phyloP scores from a whole-genome alignment of 1,139 yeast species.

The Protomyces inundatus region DNA sequence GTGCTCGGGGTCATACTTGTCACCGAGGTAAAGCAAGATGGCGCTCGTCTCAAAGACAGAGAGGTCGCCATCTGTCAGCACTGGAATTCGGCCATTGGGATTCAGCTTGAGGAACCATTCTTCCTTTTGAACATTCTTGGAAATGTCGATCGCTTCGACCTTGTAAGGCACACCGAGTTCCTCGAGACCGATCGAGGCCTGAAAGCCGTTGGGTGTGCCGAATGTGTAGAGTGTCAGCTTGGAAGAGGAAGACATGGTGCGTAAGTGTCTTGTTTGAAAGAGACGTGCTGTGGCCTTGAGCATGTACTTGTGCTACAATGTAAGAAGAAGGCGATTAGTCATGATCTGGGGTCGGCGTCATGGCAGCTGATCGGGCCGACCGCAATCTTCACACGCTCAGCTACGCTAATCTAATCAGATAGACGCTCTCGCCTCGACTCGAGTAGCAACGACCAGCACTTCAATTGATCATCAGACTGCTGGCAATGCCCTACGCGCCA shows the following conservation, averaged over 20 bases:
- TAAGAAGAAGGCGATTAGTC: too few species aligned
- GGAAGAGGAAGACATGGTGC: not conserved
- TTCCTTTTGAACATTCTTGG: constrained; percentile 42
- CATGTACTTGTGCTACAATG: too few species aligned
- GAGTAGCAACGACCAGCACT: too few species aligned
- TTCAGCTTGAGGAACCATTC: constrained; percentile 50
- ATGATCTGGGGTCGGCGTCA: too few species aligned
- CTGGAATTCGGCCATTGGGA: constrained; percentile 57
- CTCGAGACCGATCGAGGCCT: constrained; percentile 49
- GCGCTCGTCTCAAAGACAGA: constrained; percentile 55
- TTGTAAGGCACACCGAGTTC: constrained; percentile 48
- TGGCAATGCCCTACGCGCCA: not conserved
- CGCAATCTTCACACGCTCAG: too few species aligned
- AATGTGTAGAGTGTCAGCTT: constrained; percentile 13
- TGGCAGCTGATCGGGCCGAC: too few species aligned
- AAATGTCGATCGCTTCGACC: constrained; percentile 44
- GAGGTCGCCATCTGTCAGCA: constrained; percentile 45
- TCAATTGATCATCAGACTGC: too few species aligned
- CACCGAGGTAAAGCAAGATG: constrained; percentile 53
- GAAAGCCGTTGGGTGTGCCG: constrained; percentile 54
- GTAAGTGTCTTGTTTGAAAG: not conserved
- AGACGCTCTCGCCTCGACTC: too few species aligned
- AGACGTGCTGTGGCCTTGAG: not conserved
- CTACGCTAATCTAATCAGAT: too few species aligned
- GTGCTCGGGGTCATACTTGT: constrained; percentile 49